phyloP scores from a whole-genome alignment of 2,329 filamentous ascomycete species.

The Fonsecaea erecta region DNA sequence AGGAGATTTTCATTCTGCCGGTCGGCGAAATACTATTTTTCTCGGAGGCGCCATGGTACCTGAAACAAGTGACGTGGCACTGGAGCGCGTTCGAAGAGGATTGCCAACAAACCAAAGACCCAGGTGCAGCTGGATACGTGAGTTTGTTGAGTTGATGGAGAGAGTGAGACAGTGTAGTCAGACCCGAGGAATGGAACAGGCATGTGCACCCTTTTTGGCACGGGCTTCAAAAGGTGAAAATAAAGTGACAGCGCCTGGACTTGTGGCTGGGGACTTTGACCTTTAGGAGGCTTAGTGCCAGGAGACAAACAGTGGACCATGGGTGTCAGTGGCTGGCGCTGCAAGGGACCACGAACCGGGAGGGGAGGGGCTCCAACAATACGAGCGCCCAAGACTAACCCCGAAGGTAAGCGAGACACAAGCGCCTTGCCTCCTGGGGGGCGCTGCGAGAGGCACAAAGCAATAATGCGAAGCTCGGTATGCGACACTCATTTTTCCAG shows the following conservation, averaged over 20 bases:
- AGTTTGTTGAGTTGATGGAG: constrained; percentile 7
- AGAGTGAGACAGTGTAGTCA: constrained; percentile 5
- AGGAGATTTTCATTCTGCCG: constrained; percentile 8
- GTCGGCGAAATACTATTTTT: neutral
- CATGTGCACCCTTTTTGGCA: constrained; percentile 7
- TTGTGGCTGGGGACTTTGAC: constrained; percentile 4
- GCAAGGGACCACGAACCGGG: constrained; percentile 17
- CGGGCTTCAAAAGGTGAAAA: constrained; percentile 1
- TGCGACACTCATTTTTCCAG: neutral
- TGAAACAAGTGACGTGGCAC: constrained; percentile 15
- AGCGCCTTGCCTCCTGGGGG: neutral
- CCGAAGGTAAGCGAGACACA: constrained; percentile 10
- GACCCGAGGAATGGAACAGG: neutral
- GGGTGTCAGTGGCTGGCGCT: constrained; percentile 8
- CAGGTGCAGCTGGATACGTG: neutral
- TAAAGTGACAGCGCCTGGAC: constrained; percentile 15
- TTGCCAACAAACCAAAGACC: constrained; percentile 5
- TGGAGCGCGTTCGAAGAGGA: neutral
- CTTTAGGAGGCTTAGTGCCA: constrained; percentile 2
- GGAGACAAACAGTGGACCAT: neutral
- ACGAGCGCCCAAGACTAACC: neutral
- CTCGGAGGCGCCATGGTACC: neutral
- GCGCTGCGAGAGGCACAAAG: neutral
- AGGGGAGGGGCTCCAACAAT: neutral
- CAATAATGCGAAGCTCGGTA: neutral